phyloP scores from a whole-genome alignment of 148 eudicot genomes.

The Nepenthes gracilis region DNA sequence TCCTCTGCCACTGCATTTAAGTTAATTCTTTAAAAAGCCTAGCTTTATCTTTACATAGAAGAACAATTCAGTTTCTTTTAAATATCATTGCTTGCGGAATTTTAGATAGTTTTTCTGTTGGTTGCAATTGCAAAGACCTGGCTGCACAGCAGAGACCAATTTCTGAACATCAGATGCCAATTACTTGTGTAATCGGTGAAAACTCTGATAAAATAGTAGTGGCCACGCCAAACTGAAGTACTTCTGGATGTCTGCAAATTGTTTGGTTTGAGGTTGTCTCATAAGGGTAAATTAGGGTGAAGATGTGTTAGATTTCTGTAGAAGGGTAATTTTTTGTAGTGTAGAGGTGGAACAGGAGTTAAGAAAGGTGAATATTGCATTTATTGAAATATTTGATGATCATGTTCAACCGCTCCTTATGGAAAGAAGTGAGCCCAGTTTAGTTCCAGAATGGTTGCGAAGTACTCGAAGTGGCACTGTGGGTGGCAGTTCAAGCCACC shows the following conservation, averaged over 20 bases:
- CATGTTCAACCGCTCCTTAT: constrained; percentile 54
- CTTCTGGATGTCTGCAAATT: too few relatives aligned
- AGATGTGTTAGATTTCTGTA: not conserved
- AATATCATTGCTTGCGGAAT: not conserved
- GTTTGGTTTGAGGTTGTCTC: too few relatives aligned
- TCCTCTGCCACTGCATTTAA: not conserved
- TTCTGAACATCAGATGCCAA: too few relatives aligned
- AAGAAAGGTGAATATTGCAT: constrained; percentile 3
- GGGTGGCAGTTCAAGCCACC: constrained; percentile 47
- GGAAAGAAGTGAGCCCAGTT: constrained; percentile 90
- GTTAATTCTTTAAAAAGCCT: not conserved
- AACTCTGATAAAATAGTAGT: constrained; percentile 1
- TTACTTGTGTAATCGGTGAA: too few relatives aligned
- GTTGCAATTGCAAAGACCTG: not conserved
- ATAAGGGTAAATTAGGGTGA: not conserved
- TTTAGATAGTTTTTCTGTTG: not conserved
- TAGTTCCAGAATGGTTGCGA: constrained; percentile 93
- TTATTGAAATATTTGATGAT: constrained; percentile 15
- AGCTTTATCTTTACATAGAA: constrained; percentile 2
- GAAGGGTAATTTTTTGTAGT: not conserved
- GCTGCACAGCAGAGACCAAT: not conserved
- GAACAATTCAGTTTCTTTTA: not conserved
- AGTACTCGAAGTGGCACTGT: constrained; percentile 47
- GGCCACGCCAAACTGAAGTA: too few relatives aligned
- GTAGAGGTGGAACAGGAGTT: not conserved